Conservation (phyloP, 495 filamentous ascomycete species). For the Astrothelium macrocarpum region DNA sequence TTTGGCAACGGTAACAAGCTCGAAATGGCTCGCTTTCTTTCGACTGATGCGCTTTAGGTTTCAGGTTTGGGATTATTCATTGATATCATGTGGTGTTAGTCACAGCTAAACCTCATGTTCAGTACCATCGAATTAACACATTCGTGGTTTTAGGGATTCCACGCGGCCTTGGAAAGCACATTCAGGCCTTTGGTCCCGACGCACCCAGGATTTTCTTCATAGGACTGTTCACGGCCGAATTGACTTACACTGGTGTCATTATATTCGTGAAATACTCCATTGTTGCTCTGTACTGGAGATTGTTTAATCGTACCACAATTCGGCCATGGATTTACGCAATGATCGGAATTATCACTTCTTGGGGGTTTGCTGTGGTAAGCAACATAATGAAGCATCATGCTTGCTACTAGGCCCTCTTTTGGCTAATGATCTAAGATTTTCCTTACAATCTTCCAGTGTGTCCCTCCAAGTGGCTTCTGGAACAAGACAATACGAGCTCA, state of each 20-base stretch:
- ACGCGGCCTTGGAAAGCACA: neutral
- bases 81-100: neutral
- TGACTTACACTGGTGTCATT: neutral
- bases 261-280: constrained; percentile 1
- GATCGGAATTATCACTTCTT: neutral
- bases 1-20: neutral
- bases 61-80: neutral
- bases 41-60: neutral
- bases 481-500: neutral
- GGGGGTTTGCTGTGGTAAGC: neutral
- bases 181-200: neutral
- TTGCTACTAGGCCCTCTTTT: neutral
- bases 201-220: neutral
- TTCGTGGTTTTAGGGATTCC: neutral
- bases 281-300: constrained; percentile 3
- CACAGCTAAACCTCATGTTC: neutral
- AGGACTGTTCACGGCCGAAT: neutral
- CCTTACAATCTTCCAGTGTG: neutral
- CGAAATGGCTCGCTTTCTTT: neutral
- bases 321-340: neutral
- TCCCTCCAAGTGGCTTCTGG: neutral
- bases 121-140: neutral
- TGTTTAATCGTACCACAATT: neutral
- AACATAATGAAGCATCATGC: neutral
- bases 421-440: neutral